Evolutionary conservation across 345 rosid genomes (phyloP).

Genomic region (Ceriops tagal): DNA sequence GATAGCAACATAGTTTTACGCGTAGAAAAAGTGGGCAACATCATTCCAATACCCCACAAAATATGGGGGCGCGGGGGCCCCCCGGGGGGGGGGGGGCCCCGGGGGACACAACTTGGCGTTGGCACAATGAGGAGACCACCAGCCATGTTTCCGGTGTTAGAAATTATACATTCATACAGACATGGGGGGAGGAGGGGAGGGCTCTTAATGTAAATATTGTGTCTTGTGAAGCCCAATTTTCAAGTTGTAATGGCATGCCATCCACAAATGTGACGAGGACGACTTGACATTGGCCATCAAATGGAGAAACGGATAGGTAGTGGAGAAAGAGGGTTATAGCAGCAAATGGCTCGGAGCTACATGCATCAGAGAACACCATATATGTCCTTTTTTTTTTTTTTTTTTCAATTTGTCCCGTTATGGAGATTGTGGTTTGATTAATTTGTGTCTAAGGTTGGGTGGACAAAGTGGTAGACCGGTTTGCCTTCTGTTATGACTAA

Average conservation of each 20-base stretch:
- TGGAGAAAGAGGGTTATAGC: no score
- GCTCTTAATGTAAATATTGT: background rate
- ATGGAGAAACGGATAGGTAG: no score
- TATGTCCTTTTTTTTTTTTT: no score
- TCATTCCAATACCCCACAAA: constrained; percentile 11
- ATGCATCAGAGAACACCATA: no score
- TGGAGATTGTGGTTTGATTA: no score
- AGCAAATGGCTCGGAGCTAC: no score
- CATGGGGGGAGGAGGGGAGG: background rate
- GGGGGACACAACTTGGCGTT: background rate
- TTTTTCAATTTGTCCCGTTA: no score
- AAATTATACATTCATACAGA: background rate
- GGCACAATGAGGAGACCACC: constrained; percentile 15
- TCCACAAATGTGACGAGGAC: no score
- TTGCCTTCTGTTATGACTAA: no score
- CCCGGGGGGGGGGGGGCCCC: background rate
- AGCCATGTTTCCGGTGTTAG: background rate
- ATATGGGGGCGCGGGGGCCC: background rate
- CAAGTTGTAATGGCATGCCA: constrained; percentile 3
- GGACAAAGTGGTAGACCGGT: no score
- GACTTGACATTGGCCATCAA: no score
- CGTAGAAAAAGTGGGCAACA: constrained; percentile 13
- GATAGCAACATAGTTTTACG: constrained; percentile 20
- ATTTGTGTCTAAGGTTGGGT: no score
- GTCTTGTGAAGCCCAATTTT: constrained; percentile 20